Base-by-base conservation (phyloP, 768 basidiomycete genomes). In the Tylopilus subfusipes region DNA sequence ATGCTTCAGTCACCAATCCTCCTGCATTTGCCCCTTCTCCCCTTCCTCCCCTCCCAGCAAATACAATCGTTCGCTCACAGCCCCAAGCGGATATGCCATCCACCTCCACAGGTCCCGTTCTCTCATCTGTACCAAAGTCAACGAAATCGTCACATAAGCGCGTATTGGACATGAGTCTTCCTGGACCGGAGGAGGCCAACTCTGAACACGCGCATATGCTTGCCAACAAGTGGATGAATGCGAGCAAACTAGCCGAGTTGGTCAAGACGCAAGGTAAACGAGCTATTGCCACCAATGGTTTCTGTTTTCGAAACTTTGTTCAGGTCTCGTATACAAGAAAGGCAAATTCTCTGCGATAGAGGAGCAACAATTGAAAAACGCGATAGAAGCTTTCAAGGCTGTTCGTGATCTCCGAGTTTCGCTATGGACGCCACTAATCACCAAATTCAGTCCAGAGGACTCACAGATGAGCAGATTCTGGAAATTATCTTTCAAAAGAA, bases 341-440 rank as follows among this genome's bases (percentile, higher is more conserved):
- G 90, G 90, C 14, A 92, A 90, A 65, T 93, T 93, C 63, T 90
- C 89, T 24, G 81, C 85, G 0, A 83, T 83, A 39, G 90, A 93
- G 63, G 86, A 84, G 53, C 77, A 82, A 24, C 84, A 85, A 57
- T 69, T 92, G 1, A 77, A 72, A 57, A 68, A 70, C 14, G 90
- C 89, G 8, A 83, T 93, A 33, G 82, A 86, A 52, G 68, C 72
- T 10, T 90, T 84, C 65, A 78, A 79, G 50, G 61, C 68, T 19
- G 88, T 88, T 61, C 45, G 84, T 74, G 19, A 18, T 44, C 50
- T 52, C 21, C 27, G 19, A 44, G 29, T 36, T 38, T 25, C 30
- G 14, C 22, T 31, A 25, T 16, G 51, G 48, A 47, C 27, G 42
- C n/a, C 12, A 42, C 25, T 51, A 5, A 40, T 43, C 46, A 7